phyloP scores from a whole-genome alignment of 768 basidiomycete species.

The Sporobolomyces phaffii region DNA sequence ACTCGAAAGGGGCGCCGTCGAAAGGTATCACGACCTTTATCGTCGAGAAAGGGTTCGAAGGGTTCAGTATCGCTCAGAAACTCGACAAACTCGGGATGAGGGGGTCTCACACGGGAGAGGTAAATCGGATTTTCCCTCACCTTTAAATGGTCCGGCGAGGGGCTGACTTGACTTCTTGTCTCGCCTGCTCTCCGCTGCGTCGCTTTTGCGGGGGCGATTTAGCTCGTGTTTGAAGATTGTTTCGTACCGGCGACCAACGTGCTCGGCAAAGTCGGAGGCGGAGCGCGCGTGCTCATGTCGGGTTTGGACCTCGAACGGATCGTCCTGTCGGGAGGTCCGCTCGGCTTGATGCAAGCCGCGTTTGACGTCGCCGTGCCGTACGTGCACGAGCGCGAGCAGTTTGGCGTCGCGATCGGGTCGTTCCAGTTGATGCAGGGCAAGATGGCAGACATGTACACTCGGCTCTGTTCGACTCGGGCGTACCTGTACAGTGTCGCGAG shows the following conservation, averaged over 20 bases:
- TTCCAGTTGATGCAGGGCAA: conserved; percentile 95
- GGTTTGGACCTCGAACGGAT: conserved; percentile 87
- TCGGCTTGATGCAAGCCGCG: conserved; percentile 94
- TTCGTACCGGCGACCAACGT: conserved; percentile 76
- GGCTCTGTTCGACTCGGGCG: conserved; percentile 74
- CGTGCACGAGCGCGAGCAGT: conserved; percentile 88
- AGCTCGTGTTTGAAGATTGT: conserved; percentile 66
- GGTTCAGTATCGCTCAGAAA: conserved; percentile 83
- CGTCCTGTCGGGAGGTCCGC: conserved; percentile 83
- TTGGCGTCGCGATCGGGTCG: conserved; percentile 75
- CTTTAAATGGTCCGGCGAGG: too few species aligned
- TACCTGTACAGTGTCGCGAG: conserved; percentile 90
- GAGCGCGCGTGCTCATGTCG: conserved; percentile 85
- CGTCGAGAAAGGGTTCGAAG: conserved; percentile 71
- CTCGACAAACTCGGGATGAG: conserved; percentile 96
- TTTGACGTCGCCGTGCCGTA: conserved; percentile 63
- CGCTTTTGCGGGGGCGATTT: too few species aligned
- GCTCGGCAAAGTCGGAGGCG: conserved; percentile 69
- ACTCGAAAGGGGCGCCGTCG: conserved; percentile 65
- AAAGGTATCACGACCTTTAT: conserved; percentile 91
- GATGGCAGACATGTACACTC: conserved; percentile 54
- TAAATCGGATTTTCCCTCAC: conserved; percentile 50
- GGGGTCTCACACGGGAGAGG: conserved; percentile 87
- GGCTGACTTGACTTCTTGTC: neutral
- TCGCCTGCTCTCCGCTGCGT: neutral